Evolutionary conservation across 192 early-diverging fungal species (phyloP).

Genomic region (Oehlia diaphana): DNA sequence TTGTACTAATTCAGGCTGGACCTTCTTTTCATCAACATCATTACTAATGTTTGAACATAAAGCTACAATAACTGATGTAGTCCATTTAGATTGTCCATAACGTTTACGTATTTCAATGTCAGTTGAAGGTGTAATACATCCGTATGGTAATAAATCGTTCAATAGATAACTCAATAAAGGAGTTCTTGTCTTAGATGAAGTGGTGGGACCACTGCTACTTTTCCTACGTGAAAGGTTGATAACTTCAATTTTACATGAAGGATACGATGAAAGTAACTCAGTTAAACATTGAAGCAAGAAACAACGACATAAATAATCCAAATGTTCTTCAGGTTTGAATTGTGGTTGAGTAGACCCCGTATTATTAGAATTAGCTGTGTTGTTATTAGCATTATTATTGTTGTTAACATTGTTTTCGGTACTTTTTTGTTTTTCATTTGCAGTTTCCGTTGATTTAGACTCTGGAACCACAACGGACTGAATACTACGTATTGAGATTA

Average conservation of each 20-base stretch:
- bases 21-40: conserved; percentile 50
- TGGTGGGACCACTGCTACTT: conserved; percentile 30
- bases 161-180: conserved; percentile 61
- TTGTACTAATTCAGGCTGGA: conserved; percentile 56
- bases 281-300: conserved; percentile 86
- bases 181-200: conserved; percentile 40
- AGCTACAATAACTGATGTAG: conserved; percentile 63
- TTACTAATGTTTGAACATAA: conserved; percentile 49
- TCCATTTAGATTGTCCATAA: conserved; percentile 66
- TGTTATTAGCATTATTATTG: not conserved
- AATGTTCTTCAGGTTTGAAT: conserved; percentile 31
- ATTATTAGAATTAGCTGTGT: not conserved
- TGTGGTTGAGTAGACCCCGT: conserved; percentile 11
- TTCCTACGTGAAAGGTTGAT: conserved; percentile 58
- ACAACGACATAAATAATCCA: conserved; percentile 44
- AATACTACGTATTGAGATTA: conserved; percentile 41
- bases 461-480: not conserved
- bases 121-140: conserved; percentile 39
- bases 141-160: conserved; percentile 68
- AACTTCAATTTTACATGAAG: conserved; percentile 73
- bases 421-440: not conserved
- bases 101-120: conserved; percentile 55
- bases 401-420: not conserved
- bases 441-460: conserved; percentile 4
- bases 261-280: conserved; percentile 87